These are phyloP conservation scores for Yamadazyma sp. DNA, from an alignment of 1,139 yeast species.

Conservation along the genomic window DNA sequence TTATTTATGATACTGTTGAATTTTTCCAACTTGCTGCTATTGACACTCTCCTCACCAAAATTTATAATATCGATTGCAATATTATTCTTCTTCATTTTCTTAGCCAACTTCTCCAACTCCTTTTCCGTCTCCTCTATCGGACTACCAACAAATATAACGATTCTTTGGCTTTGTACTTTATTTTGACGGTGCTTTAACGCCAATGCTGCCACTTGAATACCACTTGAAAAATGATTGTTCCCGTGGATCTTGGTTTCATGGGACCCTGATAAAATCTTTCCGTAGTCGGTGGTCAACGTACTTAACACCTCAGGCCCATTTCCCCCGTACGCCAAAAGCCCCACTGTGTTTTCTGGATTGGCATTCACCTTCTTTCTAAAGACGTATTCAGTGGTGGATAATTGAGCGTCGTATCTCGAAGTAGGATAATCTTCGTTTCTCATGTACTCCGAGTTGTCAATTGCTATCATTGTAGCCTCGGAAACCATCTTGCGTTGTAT, in stretches of 20 bases:
- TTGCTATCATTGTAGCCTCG: slow-evolving; percentile 93
- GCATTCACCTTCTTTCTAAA: slow-evolving; percentile 84
- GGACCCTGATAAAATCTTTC: slow-evolving; percentile 82
- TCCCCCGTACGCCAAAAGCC: slow-evolving; percentile 86
- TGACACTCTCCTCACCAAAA: slow-evolving; percentile 84
- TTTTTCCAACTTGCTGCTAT: slow-evolving; percentile 77
- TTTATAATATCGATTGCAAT: slow-evolving; percentile 87
- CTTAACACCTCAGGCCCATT: slow-evolving; percentile 81
- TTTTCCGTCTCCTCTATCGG: slow-evolving; percentile 73
- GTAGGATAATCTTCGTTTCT: slow-evolving; percentile 93
- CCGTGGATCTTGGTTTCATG: slow-evolving; percentile 82
- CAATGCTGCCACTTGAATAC: slow-evolving; percentile 94
- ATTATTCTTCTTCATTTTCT: slow-evolving; percentile 90
- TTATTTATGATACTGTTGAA: slow-evolving; percentile 72
- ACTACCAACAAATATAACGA: slow-evolving; percentile 85
- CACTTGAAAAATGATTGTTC: slow-evolving; percentile 66
- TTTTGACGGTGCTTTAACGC: slow-evolving; percentile 96
- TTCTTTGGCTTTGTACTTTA: slow-evolving; percentile 87
- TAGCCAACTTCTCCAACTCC: slow-evolving; percentile 81
- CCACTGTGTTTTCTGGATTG: slow-evolving; percentile 94
- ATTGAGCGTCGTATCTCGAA: slow-evolving; percentile 88
- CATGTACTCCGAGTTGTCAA: slow-evolving; percentile 95
- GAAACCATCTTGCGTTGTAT: slow-evolving; percentile 60
- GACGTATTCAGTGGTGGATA: slow-evolving; percentile 86
- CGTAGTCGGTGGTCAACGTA: slow-evolving; percentile 85